Conservation (phyloP, 345 rosid species). For the Conringia planisiliqua region DNA sequence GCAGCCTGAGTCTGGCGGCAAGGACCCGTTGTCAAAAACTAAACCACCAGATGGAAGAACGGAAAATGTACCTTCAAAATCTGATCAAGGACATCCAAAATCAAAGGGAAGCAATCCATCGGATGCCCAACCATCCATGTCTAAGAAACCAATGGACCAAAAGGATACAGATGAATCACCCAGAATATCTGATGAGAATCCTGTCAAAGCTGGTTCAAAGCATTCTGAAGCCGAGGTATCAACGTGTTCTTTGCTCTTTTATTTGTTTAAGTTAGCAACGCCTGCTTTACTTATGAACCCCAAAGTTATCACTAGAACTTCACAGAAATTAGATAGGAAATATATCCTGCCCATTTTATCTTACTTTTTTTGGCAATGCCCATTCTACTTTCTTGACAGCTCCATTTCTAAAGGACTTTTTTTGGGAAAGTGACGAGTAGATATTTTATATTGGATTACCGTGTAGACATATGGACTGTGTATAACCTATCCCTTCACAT, state of each 20-base stretch:
- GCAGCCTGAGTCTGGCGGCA: slow-evolving; percentile 60
- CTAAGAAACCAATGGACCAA: slow-evolving; percentile 44
- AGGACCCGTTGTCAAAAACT: slow-evolving; percentile 59
- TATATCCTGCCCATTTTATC: not conserved
- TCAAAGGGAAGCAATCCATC: slow-evolving; percentile 58
- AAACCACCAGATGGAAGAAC: slow-evolving; percentile 65
- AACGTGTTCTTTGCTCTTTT: not conserved
- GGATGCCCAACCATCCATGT: slow-evolving; percentile 44
- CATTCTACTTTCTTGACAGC: not conserved
- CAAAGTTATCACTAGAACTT: not conserved
- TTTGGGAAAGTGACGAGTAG: slow-evolving; percentile 10
- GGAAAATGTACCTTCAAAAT: slow-evolving; percentile 54
- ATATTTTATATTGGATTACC: not conserved
- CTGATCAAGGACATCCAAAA: slow-evolving; percentile 62
- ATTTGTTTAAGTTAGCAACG: not conserved
- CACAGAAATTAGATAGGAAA: slow-evolving; percentile 4
- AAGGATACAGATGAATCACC: slow-evolving; percentile 55
- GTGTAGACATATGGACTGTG: not conserved
- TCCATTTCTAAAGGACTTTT: not conserved
- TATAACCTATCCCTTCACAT: not conserved
- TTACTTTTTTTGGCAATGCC: not conserved
- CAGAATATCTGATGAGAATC: slow-evolving; percentile 49
- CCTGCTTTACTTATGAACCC: not conserved
- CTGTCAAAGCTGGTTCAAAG: slow-evolving; percentile 44
- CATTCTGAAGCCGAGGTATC: slow-evolving; percentile 70